Evolutionary conservation across 2,329 filamentous ascomycete species (phyloP), one percentile per base, ranked within the genome.

Genomic region (Ophiostoma pallidulum): DNA sequence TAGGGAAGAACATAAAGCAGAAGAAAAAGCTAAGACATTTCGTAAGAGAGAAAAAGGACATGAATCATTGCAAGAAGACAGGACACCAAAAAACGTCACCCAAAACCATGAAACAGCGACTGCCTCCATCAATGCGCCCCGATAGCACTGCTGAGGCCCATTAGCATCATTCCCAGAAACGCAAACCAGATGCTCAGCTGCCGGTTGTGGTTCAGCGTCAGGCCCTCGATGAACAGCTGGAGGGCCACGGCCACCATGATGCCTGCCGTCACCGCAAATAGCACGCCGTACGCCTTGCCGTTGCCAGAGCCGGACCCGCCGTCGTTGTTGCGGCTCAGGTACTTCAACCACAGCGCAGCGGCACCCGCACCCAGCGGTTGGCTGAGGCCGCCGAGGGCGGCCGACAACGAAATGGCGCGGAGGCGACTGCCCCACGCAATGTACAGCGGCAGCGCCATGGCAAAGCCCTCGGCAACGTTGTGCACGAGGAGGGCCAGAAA

Each of bases 401-500:
- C 82, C 4, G 86, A 83, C 81, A 87, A 94, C 50, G 85, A 66
- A 69, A 97, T 92, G 16, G 92, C 91, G 57, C 82, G 84, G 60
- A 78, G 69, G 39, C 89, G 83, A 50, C 82, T 91, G 52, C 83
- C 77, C 28, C 96, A 77, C 1, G 92, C 92, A 59, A 98, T 85
- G 65, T 94, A 98, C 0, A 98, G 73, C 0, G 92, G 92, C 1
- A 98, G 69, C 0, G 89, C 88, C 75, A 98, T 84, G 52, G 90
- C 87, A 62, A 97, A 97, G 2, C 92, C 92, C 68, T 98, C 92
- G 24, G 88, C 90, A 59, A 98, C 94, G 67, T 97, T 98, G 73
- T 98, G 92, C 50, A 98, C 91, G 61, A 95, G 95, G 8, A 98
- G 76, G 0, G 92, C 91, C 64, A 97, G 78, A 67, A 98, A 98